Conservation (phyloP, 2,329 filamentous ascomycete genomes). For the Aureobasidium leucospermi region DNA sequence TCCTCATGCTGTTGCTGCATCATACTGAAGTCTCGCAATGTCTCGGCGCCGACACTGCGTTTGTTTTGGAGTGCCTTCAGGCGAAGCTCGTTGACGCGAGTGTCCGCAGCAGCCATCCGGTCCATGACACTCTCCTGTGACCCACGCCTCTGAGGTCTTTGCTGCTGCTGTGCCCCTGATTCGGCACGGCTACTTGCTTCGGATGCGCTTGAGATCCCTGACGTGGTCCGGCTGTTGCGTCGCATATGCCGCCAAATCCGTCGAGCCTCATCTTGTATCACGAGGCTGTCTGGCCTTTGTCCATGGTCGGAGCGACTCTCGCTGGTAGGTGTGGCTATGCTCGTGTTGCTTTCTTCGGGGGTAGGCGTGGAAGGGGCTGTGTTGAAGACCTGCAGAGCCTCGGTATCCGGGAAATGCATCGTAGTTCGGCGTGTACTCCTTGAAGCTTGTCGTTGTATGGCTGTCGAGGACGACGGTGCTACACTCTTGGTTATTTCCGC, state of each 20-base stretch:
- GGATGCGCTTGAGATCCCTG: neutral
- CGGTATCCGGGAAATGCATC: neutral
- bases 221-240: conserved; percentile 16
- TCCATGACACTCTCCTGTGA: conserved; percentile 14
- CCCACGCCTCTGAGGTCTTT: neutral
- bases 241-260: conserved; percentile 34
- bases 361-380: conserved; percentile 2
- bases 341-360: neutral
- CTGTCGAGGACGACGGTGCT: neutral
- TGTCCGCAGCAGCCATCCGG: conserved; percentile 11
- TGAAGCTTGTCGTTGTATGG: neutral
- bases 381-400: conserved; percentile 3
- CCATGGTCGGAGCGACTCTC: neutral
- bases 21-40: conserved; percentile 24
- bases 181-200: neutral
- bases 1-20: neutral
- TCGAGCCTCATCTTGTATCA: conserved; percentile 24
- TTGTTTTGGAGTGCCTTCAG: conserved; percentile 32
- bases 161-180: neutral
- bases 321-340: neutral
- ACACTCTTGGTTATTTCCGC: neutral
- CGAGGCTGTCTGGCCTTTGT: neutral
- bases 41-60: conserved; percentile 35
- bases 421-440: neutral
- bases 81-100: conserved; percentile 22